phyloP scores from a whole-genome alignment of 1,284 basidiomycete species.

The Sutorius eximius region DNA sequence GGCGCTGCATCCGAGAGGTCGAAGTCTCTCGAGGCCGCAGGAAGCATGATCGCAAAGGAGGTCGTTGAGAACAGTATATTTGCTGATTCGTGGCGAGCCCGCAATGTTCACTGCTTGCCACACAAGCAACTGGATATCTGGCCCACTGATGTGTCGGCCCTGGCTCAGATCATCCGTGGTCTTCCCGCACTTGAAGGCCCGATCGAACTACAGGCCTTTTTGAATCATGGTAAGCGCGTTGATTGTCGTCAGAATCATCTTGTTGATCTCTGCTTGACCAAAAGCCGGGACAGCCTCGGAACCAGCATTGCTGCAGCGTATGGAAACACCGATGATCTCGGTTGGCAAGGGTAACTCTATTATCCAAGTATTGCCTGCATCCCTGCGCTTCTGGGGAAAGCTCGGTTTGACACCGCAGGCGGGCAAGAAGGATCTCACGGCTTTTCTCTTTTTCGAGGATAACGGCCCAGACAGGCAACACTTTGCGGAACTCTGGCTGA shows the following conservation, averaged over 20 bases:
- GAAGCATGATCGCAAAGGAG: constrained; percentile 58
- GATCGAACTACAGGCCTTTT: constrained; percentile 36
- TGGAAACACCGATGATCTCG: constrained; percentile 58
- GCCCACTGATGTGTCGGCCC: constrained; percentile 51
- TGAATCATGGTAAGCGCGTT: constrained; percentile 38
- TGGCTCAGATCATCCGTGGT: constrained; percentile 36
- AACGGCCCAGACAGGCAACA: constrained; percentile 45
- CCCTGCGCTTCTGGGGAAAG: constrained; percentile 80
- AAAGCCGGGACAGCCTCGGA: constrained; percentile 5
- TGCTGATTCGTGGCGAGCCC: constrained; percentile 63
- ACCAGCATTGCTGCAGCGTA: constrained; percentile 32
- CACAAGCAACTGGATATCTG: constrained; percentile 43
- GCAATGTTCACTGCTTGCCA: constrained; percentile 32
- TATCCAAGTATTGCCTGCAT: constrained; percentile 62
- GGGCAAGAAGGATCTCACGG: constrained; percentile 67
- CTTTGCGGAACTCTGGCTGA: constrained; percentile 59
- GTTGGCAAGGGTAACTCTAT: constrained; percentile 63
- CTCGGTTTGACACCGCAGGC: constrained; percentile 68
- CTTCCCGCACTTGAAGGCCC: constrained; percentile 31
- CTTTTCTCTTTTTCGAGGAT: constrained; percentile 70
- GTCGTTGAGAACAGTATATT: constrained; percentile 68
- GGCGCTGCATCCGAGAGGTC: constrained; percentile 60
- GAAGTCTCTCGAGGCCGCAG: constrained; percentile 64
- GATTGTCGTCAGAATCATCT: not conserved
- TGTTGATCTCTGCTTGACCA: constrained; percentile 1